Conservation (phyloP, 345 rosid genomes). For the Iberis pinnata region DNA sequence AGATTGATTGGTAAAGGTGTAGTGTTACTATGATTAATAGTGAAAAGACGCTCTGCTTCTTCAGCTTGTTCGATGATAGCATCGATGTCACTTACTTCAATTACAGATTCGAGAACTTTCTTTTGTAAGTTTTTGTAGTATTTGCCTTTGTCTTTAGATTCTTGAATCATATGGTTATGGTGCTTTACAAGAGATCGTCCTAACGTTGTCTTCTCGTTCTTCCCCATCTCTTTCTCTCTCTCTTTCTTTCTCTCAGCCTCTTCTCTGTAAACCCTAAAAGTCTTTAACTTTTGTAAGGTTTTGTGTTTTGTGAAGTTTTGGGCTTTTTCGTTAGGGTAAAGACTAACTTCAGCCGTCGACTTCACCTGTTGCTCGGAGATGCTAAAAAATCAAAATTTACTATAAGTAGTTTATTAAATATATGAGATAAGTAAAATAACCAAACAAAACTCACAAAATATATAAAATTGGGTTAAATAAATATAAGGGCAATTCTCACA, state of each 20-base stretch:
- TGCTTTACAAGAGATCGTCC: constrained; percentile 87
- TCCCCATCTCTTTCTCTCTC: constrained; percentile 43
- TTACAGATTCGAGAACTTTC: constrained; percentile 80
- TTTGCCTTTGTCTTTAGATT: constrained; percentile 77
- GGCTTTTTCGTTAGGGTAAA: constrained; percentile 14
- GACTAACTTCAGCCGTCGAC: constrained; percentile 13
- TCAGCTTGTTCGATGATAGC: constrained; percentile 73
- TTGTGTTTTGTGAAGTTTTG: not conserved
- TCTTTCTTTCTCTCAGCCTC: constrained; percentile 1
- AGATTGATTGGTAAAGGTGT: constrained; percentile 44
- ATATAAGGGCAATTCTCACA: too few relatives aligned
- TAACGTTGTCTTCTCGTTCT: constrained; percentile 68
- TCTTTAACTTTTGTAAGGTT: constrained; percentile 10
- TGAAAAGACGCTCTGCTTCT: constrained; percentile 53
- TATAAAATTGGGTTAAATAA: too few relatives aligned
- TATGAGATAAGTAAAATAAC: too few relatives aligned
- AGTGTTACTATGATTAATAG: constrained; percentile 36
- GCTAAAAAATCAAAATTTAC: too few relatives aligned
- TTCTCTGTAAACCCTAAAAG: constrained; percentile 23
- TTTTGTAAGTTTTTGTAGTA: constrained; percentile 55
- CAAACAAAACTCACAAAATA: too few relatives aligned
- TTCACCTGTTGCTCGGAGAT: constrained; percentile 3
- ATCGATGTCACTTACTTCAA: constrained; percentile 75
- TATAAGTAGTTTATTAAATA: too few relatives aligned
- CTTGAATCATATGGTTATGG: constrained; percentile 79